phyloP scores from a whole-genome alignment of 306 rosid genomes.

The peach (Prunus persica) region DNA sequence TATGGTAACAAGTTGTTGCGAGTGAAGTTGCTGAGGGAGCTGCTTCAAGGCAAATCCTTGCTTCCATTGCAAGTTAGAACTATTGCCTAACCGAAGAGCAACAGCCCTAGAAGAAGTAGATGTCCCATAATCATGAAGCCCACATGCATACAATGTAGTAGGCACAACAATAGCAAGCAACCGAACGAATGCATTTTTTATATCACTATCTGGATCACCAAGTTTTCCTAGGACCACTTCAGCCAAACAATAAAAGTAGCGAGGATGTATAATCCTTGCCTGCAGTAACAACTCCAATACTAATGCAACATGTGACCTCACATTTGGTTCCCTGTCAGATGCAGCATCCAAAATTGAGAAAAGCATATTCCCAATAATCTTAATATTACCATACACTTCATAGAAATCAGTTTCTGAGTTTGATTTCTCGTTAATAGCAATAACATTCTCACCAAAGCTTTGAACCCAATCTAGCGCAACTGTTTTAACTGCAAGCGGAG shows the following conservation, averaged over 20 bases:
- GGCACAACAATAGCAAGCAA: conserved; percentile 75
- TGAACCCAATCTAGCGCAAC: conserved; percentile 67
- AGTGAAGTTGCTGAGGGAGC: conserved; percentile 72
- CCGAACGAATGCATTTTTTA: conserved; percentile 57
- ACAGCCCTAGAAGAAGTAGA: conserved; percentile 42
- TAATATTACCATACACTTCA: conserved; percentile 45
- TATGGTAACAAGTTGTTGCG: conserved; percentile 84
- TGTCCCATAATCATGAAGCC: conserved; percentile 58
- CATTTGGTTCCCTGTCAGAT: conserved; percentile 76
- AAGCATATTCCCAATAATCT: conserved; percentile 54
- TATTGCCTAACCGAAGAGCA: conserved; percentile 40
- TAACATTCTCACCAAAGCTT: conserved; percentile 65
- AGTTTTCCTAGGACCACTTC: conserved; percentile 79
- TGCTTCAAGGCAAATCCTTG: conserved; percentile 86
- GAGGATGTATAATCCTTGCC: conserved; percentile 76
- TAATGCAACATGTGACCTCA: conserved; percentile 70
- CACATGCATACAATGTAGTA: conserved; percentile 69
- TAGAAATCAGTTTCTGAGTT: conserved; percentile 32
- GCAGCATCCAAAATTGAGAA: conserved; percentile 68
- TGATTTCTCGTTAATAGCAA: conserved; percentile 43
- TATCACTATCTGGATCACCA: conserved; percentile 78
- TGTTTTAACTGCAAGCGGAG: conserved; percentile 78
- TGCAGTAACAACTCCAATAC: conserved; percentile 75
- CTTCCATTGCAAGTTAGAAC: conserved; percentile 80
- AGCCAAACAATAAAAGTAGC: conserved; percentile 64